phyloP scores from a whole-genome alignment of 805 yeast species.

The Lipomyces anomalus region DNA sequence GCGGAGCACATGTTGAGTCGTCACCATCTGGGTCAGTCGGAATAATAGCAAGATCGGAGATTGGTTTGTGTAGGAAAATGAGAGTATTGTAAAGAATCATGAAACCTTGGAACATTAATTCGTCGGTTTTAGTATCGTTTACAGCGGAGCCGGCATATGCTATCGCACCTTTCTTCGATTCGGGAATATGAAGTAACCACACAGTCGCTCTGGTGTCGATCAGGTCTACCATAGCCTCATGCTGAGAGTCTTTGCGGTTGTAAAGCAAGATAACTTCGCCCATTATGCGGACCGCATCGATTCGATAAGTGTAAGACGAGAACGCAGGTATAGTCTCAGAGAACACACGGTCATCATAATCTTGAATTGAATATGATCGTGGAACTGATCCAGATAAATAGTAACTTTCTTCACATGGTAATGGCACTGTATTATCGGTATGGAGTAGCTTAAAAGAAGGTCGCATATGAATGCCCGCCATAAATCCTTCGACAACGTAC shows the following conservation, averaged over 20 bases:
- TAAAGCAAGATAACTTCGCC: neutral
- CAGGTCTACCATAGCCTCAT: neutral
- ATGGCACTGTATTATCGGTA: neutral
- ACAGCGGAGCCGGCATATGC: neutral
- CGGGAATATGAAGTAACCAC: constrained; percentile 14
- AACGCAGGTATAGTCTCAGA: constrained; percentile 1
- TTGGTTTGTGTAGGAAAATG: constrained; percentile 6
- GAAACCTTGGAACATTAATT: constrained; percentile 9
- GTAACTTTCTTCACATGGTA: constrained; percentile 14
- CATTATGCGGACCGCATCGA: constrained; percentile 9
- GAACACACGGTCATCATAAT: constrained; percentile 8
- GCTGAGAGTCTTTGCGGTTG: neutral
- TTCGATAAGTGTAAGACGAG: constrained; percentile 12
- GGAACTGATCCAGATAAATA: constrained; percentile 12
- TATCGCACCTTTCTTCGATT: constrained; percentile 3
- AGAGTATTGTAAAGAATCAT: constrained; percentile 7
- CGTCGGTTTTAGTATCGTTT: constrained; percentile 8
- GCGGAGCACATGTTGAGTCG: constrained; percentile 10
- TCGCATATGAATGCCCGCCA: constrained; percentile 4
- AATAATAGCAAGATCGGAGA: constrained; percentile 11
- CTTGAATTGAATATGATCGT: constrained; percentile 2
- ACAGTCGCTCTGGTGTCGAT: constrained; percentile 5
- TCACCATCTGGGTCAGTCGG: constrained; percentile 4
- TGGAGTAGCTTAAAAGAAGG: neutral
- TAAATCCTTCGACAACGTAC: constrained; percentile 10